A percentile compares a stretch with the other conserved stretches of the same genome.
Conservation (phyloP, 345 rosid species). For the Syzygium grande region DNA sequence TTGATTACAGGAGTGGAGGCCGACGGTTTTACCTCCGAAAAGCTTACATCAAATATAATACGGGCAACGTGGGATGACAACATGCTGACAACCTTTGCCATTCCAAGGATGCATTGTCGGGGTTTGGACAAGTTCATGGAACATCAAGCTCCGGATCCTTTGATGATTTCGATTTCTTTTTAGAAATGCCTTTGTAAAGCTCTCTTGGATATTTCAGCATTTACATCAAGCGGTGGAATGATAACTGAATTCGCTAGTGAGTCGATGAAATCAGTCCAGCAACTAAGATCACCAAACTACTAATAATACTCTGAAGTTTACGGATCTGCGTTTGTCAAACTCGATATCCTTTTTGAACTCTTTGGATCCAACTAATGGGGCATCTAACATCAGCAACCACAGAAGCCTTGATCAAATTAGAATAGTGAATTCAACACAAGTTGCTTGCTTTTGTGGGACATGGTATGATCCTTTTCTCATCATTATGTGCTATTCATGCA, state of each 20-base stretch:
- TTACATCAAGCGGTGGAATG: not conserved
- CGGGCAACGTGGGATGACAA: not conserved
- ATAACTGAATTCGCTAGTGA: not conserved
- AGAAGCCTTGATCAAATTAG: not conserved
- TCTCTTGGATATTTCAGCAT: not conserved
- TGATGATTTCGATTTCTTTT: not conserved
- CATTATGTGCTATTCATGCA: not conserved
- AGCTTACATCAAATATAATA: too few species aligned
- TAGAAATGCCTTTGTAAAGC: not conserved
- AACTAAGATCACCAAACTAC: not conserved
- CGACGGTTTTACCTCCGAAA: too few species aligned
- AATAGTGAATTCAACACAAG: not conserved
- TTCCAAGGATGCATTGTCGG: not conserved
- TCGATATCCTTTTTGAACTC: not conserved
- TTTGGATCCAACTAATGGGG: not conserved
- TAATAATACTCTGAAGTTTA: not conserved
- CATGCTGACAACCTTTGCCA: not conserved
- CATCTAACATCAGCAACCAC: not conserved
- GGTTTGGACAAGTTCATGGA: not conserved
- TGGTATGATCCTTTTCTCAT: not conserved
- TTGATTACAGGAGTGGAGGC: too few species aligned
- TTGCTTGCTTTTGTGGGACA: not conserved
- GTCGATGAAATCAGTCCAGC: not conserved
- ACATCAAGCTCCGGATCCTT: fast-evolving
- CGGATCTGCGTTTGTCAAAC: too few species aligned